Conservation (phyloP, 306 rosid species). For the Castanea crenata region DNA sequence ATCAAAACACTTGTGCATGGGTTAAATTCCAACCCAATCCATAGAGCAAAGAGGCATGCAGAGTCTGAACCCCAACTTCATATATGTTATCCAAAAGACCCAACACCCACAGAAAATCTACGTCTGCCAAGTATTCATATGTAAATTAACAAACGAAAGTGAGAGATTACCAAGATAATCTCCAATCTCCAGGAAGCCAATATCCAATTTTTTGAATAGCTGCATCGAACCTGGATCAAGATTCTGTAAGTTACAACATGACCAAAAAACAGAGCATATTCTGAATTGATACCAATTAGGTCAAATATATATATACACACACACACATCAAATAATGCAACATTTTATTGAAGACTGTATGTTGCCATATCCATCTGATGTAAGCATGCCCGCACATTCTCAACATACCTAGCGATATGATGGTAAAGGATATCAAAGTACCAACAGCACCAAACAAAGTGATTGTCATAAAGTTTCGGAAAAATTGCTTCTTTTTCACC, state of each 20-base stretch:
- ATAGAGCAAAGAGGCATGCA: background rate
- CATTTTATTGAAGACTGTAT: background rate
- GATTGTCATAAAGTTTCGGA: constrained; percentile 55
- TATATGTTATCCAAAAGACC: background rate
- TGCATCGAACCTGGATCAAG: constrained; percentile 52
- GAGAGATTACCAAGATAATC: constrained; percentile 58
- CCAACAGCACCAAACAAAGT: constrained; percentile 61
- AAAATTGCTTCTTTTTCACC: constrained; percentile 75
- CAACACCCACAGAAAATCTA: background rate
- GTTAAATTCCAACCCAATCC: background rate
- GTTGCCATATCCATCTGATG: background rate
- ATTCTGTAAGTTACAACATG: constrained; percentile 18
- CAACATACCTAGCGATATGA: constrained; percentile 54
- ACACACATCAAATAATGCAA: background rate
- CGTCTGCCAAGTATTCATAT: background rate
- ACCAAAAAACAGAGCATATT: background rate
- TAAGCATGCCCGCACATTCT: background rate
- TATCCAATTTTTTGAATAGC: constrained; percentile 45
- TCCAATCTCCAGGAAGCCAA: constrained; percentile 43
- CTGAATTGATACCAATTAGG: background rate
- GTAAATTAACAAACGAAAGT: constrained; percentile 1
- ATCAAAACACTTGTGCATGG: background rate
- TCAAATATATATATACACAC: background rate
- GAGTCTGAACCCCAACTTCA: background rate
- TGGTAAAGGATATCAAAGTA: constrained; percentile 48